A percentile compares a stretch with the other conserved stretches of the same genome.
These are phyloP conservation scores for Kluyveromyces sp. DNA, from an alignment of 1,139 yeast species.

Conservation along the genomic window DNA sequence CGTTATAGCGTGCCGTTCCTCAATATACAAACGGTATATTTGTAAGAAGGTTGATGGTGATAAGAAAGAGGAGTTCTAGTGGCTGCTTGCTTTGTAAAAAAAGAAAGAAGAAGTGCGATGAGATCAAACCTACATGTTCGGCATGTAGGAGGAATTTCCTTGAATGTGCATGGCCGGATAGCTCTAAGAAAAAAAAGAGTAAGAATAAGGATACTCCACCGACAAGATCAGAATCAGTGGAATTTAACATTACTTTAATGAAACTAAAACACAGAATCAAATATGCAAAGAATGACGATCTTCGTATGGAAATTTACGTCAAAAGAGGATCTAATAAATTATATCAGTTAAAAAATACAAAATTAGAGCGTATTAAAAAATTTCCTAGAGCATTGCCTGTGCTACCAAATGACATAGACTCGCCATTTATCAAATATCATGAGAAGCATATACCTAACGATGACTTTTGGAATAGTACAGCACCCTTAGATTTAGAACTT, in stretches of 20 bases:
- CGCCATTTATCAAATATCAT: not conserved
- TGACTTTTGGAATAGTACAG: not conserved
- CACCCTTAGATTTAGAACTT: constrained; percentile 4
- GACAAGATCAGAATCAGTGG: not conserved
- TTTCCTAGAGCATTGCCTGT: not conserved
- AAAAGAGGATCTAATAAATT: not conserved
- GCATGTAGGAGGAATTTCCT: constrained; percentile 35
- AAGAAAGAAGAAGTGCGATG: constrained; percentile 46
- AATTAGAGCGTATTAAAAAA: not conserved
- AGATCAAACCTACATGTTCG: constrained; percentile 33
- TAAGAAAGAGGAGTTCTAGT: constrained; percentile 12
- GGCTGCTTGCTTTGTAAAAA: constrained; percentile 43
- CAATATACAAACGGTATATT: too few relatives aligned
- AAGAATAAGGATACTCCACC: not conserved
- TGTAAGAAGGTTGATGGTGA: not conserved
- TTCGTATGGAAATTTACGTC: constrained; percentile 3
- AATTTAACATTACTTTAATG: not conserved
- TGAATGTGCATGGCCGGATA: constrained; percentile 37
- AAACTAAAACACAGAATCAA: constrained; percentile 1
- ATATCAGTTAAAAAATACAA: not conserved
- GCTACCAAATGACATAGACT: not conserved
- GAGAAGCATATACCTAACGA: not conserved
- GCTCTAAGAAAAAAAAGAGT: not conserved
- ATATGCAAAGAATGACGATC: not conserved
- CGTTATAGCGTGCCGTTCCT: not conserved